Conservation (phyloP, 768 basidiomycete species). For the Psilocybe azurescens region DNA sequence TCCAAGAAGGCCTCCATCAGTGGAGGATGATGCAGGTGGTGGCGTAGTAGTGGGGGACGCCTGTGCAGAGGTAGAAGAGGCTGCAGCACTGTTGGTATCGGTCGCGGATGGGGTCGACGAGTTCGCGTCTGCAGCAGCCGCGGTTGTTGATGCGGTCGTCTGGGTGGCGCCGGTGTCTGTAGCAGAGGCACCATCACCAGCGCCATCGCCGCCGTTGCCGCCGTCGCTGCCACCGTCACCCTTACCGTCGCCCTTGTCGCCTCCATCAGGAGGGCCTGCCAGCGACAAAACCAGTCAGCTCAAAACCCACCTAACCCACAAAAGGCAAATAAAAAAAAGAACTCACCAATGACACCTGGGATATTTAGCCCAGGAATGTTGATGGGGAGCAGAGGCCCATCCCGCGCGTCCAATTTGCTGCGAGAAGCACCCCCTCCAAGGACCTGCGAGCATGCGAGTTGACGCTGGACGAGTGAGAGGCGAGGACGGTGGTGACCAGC, state of each 20-base stretch:
- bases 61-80: too few species aligned
- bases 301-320: neutral
- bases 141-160: neutral
- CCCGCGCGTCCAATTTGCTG: conserved; percentile 2
- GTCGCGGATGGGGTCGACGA: too few species aligned
- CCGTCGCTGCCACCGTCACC: neutral
- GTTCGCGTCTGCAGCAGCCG: neutral
- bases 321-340: neutral
- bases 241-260: neutral
- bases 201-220: neutral
- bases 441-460: conserved; percentile 40
- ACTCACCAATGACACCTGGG: conserved; percentile 2
- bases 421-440: conserved; percentile 11
- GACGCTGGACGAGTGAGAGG: conserved; percentile 43
- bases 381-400: neutral
- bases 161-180: neutral
- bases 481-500: conserved; percentile 32
- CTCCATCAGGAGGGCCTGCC: neutral
- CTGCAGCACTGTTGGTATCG: too few species aligned
- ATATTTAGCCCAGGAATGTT: neutral
- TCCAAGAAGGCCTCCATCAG: neutral
- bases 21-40: neutral
- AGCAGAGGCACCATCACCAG: neutral
- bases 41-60: neutral
- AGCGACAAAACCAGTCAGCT: neutral